Percentiles rank a stretch among this genome's conserved stretches.
phyloP scores from a whole-genome alignment of 441 rosid species.

The Euphorbia schlechtendalii region DNA sequence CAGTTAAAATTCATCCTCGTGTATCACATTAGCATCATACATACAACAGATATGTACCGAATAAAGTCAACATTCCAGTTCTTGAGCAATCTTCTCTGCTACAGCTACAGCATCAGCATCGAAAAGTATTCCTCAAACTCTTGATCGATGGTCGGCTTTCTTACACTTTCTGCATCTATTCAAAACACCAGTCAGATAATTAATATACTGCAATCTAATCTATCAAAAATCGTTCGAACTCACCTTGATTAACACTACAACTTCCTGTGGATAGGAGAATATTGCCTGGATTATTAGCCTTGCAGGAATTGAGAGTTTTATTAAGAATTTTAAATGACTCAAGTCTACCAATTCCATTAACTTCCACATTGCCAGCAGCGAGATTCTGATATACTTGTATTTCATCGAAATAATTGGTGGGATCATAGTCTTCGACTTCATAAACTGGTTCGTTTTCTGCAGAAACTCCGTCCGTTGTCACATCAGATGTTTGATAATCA shows the following conservation, averaged over 20 bases:
- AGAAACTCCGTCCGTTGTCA: too few species aligned
- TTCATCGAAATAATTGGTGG: neutral
- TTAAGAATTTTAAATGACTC: neutral
- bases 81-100: neutral
- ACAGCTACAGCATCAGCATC: slow-evolving; percentile 47
- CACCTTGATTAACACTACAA: slow-evolving; percentile 6
- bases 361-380: neutral
- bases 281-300: neutral
- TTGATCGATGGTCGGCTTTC: slow-evolving; percentile 47
- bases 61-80: neutral
- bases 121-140: slow-evolving; percentile 82
- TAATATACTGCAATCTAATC: too few species aligned
- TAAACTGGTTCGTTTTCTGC: neutral
- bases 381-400: slow-evolving; percentile 2
- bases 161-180: neutral
- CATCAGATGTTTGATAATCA: too few species aligned
- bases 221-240: too few species aligned
- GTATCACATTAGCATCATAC: too few species aligned
- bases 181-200: too few species aligned
- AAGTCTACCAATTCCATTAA: neutral
- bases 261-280: neutral
- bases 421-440: neutral
- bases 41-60: too few species aligned
- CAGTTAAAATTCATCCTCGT: too few species aligned
- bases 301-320: neutral